A percentile compares a stretch with the other conserved stretches of the same genome.
These are phyloP conservation scores for Cyberlindnera americana DNA, from an alignment of 805 yeast species.

Conservation along the genomic window DNA sequence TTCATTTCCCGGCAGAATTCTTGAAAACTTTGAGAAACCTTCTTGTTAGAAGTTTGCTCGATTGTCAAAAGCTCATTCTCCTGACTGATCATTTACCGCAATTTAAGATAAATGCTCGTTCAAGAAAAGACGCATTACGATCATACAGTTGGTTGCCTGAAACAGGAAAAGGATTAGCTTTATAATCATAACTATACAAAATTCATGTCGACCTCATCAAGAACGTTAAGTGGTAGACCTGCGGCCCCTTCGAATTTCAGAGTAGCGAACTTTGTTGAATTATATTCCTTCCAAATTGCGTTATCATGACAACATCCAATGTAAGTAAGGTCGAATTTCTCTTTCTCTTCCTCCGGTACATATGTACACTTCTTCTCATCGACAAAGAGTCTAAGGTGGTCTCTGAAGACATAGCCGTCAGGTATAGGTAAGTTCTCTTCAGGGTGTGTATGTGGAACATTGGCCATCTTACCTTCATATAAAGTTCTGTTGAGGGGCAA, in stretches of 20 bases:
- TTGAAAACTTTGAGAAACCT: constrained; percentile 25
- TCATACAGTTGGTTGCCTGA: constrained; percentile 34
- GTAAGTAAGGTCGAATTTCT: constrained; percentile 31
- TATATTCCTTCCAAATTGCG: constrained; percentile 37
- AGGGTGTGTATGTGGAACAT: constrained; percentile 40
- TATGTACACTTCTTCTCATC: constrained; percentile 35
- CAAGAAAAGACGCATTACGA: constrained; percentile 29
- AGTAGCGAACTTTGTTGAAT: constrained; percentile 30
- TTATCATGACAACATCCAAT: constrained; percentile 42
- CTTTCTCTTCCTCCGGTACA: constrained; percentile 39
- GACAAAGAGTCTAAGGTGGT: constrained; percentile 37
- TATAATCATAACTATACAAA: constrained; percentile 17
- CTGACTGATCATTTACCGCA: constrained; percentile 19
- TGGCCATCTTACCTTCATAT: constrained; percentile 55
- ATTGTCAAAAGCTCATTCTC: constrained; percentile 24
- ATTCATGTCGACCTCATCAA: constrained; percentile 22
- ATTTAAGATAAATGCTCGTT: constrained; percentile 21
- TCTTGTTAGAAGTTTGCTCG: constrained; percentile 22
- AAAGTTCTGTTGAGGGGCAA: constrained; percentile 49
- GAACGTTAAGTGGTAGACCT: constrained; percentile 20
- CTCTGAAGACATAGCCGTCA: constrained; percentile 30
- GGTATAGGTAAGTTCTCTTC: constrained; percentile 36
- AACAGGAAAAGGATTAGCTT: constrained; percentile 36
- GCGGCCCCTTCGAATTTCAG: constrained; percentile 16
- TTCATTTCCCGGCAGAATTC: constrained; percentile 28